A percentile compares a stretch with the other conserved stretches of the same genome.
These are phyloP conservation scores for Lenwebbia sp. DNA, from an alignment of 345 rosid species.

Conservation along the genomic window DNA sequence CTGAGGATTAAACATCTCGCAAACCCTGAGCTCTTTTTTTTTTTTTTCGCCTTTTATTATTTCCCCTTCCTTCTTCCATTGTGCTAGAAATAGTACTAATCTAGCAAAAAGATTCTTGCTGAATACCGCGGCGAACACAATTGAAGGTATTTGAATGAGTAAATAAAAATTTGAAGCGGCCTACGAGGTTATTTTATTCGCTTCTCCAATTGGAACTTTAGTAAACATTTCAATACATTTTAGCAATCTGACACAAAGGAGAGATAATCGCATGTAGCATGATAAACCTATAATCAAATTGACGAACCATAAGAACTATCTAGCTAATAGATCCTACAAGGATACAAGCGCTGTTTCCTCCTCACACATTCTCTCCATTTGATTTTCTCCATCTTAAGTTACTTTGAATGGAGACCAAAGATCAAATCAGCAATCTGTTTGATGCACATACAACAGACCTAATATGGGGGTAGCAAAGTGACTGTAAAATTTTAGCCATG, in stretches of 20 bases:
- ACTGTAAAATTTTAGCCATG: not conserved
- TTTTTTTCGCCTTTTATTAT: not conserved
- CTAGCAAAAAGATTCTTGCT: not conserved
- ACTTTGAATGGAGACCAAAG: not conserved
- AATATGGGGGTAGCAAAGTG: not conserved
- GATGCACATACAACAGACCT: not conserved
- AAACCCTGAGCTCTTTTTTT: not conserved
- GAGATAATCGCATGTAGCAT: not conserved
- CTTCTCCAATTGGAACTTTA: not conserved
- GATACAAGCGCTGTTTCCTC: not conserved
- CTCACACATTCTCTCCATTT: not conserved
- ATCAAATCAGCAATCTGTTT: not conserved
- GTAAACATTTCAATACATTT: not conserved
- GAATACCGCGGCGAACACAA: not conserved
- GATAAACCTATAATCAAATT: not conserved
- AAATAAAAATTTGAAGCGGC: not conserved
- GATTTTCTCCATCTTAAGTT: not conserved
- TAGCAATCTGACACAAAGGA: not conserved
- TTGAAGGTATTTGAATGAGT: not conserved
- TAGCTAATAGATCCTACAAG: not conserved
- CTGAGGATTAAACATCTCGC: not conserved
- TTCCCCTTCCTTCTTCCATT: not conserved
- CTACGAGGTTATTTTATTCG: not conserved
- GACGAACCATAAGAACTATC: not conserved
- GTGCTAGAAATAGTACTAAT: not conserved